Evolutionary conservation across 208 protist species (phyloP), one percentile per base, ranked within the genome.

Genomic region (Crithidia acanthocephali): DNA sequence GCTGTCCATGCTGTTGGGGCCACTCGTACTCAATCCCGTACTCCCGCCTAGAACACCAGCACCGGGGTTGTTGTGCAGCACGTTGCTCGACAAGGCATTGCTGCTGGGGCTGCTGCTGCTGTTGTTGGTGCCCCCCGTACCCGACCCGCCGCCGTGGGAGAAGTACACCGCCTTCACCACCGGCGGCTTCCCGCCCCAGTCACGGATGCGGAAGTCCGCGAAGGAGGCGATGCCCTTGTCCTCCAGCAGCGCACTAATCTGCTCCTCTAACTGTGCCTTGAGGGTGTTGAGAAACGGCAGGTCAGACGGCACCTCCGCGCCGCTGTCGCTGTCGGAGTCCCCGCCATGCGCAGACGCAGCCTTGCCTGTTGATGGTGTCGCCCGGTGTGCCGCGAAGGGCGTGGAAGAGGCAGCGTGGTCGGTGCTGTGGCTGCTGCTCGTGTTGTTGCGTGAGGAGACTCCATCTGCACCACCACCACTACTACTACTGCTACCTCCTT

Each of bases 201-300:
- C 87, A 37, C 84, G 66, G 25, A 96, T 71, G 28, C 76, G 81
- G n/a, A 88, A 90, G 30, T 85, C 79, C 0, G 87, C 84, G 47
- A 82, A 89, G 25, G 83, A 77, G 16, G 91, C 88, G 40, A 96
- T 81, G 37, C 91, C 91, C 30, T 88, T 83, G 69, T 96, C 91
- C 57, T 96, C 88, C 35, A 96, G 76, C 30, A 82, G 13, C n/a
- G 88, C 91, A 42, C 84, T 87, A 42, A 96, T 79, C 23, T 85
- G 81, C 66, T 92, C 90, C 67, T 95, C 90, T 32, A 93, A 30
- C 27, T 80, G 76, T 13, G 51, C 66, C 47, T 86, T 80, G 1
- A 89, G 64, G 10, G 62, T 33, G 50, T 80, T 80, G 27, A 72
- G 55, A n/a, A 72, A 71, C 13, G 65, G 45, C 32, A 72, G 20